phyloP scores from a whole-genome alignment of 2,329 filamentous ascomycete species.

The Leptographium procerum region DNA sequence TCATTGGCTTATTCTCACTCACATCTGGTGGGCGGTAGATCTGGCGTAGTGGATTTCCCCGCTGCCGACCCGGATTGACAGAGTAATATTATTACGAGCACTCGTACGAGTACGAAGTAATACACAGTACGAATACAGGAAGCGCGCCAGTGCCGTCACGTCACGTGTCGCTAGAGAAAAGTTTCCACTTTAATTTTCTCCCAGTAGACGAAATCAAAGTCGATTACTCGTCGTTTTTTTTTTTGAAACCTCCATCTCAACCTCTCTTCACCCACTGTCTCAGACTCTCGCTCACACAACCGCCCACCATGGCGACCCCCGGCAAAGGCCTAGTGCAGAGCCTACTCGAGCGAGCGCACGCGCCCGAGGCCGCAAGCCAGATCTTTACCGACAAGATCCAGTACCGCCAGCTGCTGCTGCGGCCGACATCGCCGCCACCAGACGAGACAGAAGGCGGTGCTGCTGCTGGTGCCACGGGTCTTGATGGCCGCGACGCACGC shows the following conservation, averaged over 20 bases:
- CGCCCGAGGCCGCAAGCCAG: conserved; percentile 54
- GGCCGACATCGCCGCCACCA: conserved; percentile 58
- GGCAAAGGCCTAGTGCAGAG: conserved; percentile 22
- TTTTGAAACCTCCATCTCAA: background rate
- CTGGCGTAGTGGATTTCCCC: too few relatives aligned
- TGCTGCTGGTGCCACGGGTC: conserved; percentile 22
- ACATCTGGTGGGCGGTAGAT: too few relatives aligned
- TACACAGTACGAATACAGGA: too few relatives aligned
- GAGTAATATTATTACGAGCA: too few relatives aligned
- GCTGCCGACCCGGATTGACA: too few relatives aligned
- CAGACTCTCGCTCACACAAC: background rate
- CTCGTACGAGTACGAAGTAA: too few relatives aligned
- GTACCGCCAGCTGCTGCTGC: conserved; percentile 68
- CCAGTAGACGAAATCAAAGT: background rate
- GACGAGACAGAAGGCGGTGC: conserved; percentile 47
- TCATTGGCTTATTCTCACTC: too few relatives aligned
- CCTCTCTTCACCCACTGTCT: too few relatives aligned
- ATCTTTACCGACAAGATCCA: conserved; percentile 78
- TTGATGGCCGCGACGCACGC: conserved; percentile 46
- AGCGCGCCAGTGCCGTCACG: too few relatives aligned
- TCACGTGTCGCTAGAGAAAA: too few relatives aligned
- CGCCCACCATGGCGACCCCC: conserved; percentile 23
- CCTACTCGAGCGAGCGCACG: conserved; percentile 69
- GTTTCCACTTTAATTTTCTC: background rate
- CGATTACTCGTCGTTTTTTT: too few relatives aligned